phyloP scores from a whole-genome alignment of 2,329 filamentous ascomycete species.

The Didymellaceae sp. region DNA sequence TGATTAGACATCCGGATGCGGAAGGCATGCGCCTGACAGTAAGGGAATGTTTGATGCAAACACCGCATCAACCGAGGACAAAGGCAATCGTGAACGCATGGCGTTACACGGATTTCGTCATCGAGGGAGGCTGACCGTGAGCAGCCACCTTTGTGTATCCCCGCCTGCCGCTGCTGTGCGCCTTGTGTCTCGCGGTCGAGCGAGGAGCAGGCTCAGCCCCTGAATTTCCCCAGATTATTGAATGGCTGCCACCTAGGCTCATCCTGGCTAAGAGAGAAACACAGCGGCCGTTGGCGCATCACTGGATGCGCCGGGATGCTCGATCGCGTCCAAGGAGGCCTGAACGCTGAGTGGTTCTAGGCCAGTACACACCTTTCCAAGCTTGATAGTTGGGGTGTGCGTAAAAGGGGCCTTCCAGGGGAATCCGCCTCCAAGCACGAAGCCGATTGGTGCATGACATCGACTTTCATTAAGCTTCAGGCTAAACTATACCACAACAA shows the following conservation, averaged over 20 bases:
- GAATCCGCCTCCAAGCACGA: conserved; percentile 2
- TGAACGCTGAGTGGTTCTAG: conserved; percentile 19
- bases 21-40: conserved; percentile 17
- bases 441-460: conserved; percentile 32
- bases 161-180: conserved; percentile 5
- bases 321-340: conserved; percentile 13
- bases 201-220: conserved; percentile 31
- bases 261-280: conserved; percentile 26
- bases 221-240: conserved; percentile 49
- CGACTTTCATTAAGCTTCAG: conserved; percentile 31
- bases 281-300: conserved; percentile 33
- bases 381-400: conserved; percentile 19
- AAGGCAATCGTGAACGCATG: conserved; percentile 4
- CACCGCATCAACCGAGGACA: conserved; percentile 9
- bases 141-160: conserved; percentile 14
- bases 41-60: conserved; percentile 14
- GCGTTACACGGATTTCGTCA: conserved; percentile 12
- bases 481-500: conserved; percentile 25
- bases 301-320: conserved; percentile 27
- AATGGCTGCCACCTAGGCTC: conserved; percentile 26
- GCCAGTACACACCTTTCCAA: conserved; percentile 21
- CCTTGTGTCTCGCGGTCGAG: conserved; percentile 7
- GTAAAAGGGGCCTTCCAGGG: conserved; percentile 29
- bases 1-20: conserved; percentile 16
- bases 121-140: conserved; percentile 6